Base-by-base conservation (phyloP, 2,329 filamentous ascomycete species). In the Pseudovirgaria hyperparasitica region DNA sequence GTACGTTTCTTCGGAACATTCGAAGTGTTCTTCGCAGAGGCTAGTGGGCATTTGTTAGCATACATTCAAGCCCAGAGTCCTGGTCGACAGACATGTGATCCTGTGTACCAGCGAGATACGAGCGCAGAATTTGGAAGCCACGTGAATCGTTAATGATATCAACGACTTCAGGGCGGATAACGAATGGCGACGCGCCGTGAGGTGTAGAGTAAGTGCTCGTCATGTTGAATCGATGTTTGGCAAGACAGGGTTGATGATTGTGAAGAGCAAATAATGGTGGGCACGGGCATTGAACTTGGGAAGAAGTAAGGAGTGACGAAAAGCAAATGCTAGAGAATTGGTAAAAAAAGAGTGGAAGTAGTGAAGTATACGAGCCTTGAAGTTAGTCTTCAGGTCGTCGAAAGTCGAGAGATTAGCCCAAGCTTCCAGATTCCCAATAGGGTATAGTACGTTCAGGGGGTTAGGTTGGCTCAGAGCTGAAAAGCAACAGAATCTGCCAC, bases 61-160 rank as follows among this genome's bases (percentile, higher is more conserved):
- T 11, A 7, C 22, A 23, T 12, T 13, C 7, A 12, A 6, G 11
- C 21, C 25, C 11, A 11, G n/a, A 14, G 25, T n/a, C n/a, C 18
- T 12, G 25, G 18, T 6, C 11, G 7, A 9, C n/a, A 20, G 9
- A 20, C 19, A 9, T 9, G n/a, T 9, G 19, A 20, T n/a, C 19
- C 9, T 22, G 20, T n/a, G 20, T 4, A 14, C 8, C 4, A 23
- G 55, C 49, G 6, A 65, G 50, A 35, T 56, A 58, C 16, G 45
- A 41, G 27, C 59, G 46, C 35, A 65, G 37, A 24, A 63, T 48
- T 20, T 39, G 43, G 40, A 65, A 64, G 0, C 56, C 58, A 25
- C 58, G 45, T 5, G 55, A 58, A 9, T 46, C 37, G 16, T 43
- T 40, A 14, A 64, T 40, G 8, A 43, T 40, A 13, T 54, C 48